phyloP scores from a whole-genome alignment of 768 basidiomycete genomes.

The Leccinum longicurvipes region DNA sequence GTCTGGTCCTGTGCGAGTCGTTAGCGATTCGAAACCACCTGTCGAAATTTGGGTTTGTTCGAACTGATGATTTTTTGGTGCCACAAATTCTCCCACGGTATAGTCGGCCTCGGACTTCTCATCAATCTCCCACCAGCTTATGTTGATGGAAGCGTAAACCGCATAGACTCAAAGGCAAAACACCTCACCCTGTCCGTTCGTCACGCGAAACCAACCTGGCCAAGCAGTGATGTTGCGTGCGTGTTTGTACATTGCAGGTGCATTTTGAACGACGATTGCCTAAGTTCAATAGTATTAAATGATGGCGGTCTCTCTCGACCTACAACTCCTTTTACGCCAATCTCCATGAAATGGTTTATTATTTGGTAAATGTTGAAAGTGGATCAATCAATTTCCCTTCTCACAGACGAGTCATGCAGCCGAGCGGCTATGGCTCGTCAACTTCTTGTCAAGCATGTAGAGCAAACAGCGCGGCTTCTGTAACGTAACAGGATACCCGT shows the following conservation, averaged over 20 bases:
- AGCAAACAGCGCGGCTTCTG: too few species aligned
- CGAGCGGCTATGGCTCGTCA: too few species aligned
- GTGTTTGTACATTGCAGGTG: neutral
- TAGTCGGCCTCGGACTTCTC: neutral
- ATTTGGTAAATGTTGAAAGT: neutral
- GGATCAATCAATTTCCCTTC: neutral
- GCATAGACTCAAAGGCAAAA: neutral
- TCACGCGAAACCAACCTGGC: neutral
- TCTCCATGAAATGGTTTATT: neutral
- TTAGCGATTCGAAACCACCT: neutral
- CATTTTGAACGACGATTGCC: neutral
- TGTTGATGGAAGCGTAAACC: too few species aligned
- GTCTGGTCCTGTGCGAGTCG: neutral
- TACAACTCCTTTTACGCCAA: neutral
- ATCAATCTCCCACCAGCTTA: too few species aligned
- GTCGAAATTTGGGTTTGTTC: neutral
- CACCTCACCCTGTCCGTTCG: neutral
- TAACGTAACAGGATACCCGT: slow-evolving; percentile 6
- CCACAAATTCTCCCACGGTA: neutral
- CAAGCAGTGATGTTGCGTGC: neutral
- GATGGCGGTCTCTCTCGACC: neutral
- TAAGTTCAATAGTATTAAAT: too few species aligned
- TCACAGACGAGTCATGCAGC: neutral
- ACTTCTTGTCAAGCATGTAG: too few species aligned
- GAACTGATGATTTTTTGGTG: too few species aligned